Evolutionary conservation across 306 rosid species (phyloP), one percentile per base, ranked within the genome.

Genomic region (Benincasa hispida): DNA sequence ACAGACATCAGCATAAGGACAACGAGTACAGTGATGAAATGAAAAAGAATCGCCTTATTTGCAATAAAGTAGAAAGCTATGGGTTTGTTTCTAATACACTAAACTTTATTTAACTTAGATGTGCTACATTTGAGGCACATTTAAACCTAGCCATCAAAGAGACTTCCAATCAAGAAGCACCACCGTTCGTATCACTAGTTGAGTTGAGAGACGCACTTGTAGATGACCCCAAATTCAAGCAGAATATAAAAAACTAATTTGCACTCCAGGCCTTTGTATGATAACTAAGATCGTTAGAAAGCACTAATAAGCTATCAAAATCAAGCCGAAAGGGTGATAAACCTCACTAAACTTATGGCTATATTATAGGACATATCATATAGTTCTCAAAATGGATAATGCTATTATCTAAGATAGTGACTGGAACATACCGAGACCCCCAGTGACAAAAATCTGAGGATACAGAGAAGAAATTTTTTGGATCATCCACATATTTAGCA

Each of bases 381-480:
- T 8, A 63, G 6, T 0, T 34, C 72, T 63, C 48, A 17, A 63
- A 32, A 32, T 62, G 47, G 15, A 19, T 21, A 3, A 63, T 34
- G 11, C 18, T 24, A 62, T 72, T 68, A 41, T 41, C 12, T 21
- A 61, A 19, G 74, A 28, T 55, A 60, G 21, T 19, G 32, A 78
- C 14, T 7, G 11, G 50, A 51, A 81, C 93, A 63, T 85, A 93
- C 98, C 97, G 87, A 79, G 93, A 80, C 45, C 98, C 99, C 99
- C 99, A 95, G 47, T 95, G 99, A 82, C 99, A 95, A 83, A 95
- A 95, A 76, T 95, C 99, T 25, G 99, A 95, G 6, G 97, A 91
- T 75, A 93, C 84, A 0, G 92, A 91, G 78, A 91, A 93, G 82
- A 93, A 91, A 85, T 86, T 93, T 57, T 72, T 85, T 34, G 97